phyloP scores from a whole-genome alignment of 768 basidiomycete genomes.

The Mycena galopus region DNA sequence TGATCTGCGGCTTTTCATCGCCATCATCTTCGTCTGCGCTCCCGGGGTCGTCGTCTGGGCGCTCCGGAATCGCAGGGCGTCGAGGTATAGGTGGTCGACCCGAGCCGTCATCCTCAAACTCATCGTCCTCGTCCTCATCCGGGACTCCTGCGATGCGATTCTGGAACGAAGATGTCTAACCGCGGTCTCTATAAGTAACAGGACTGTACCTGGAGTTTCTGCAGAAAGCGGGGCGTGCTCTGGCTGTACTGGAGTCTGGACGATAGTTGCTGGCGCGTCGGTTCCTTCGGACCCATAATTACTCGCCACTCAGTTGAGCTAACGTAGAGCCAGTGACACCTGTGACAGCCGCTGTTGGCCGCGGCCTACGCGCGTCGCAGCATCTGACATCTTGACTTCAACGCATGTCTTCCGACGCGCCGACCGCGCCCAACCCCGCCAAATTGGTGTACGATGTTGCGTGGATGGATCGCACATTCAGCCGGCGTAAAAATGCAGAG shows the following conservation, averaged over 20 bases:
- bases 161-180: too few relatives aligned
- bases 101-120: slow-evolving; percentile 75
- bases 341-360: neutral
- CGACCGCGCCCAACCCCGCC: neutral
- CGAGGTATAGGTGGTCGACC: slow-evolving; percentile 82
- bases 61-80: slow-evolving; percentile 78
- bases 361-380: neutral
- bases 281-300: slow-evolving; percentile 69
- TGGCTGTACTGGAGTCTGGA: slow-evolving; percentile 75
- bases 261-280: slow-evolving; percentile 78
- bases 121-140: slow-evolving; percentile 60
- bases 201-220: too few relatives aligned
- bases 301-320: neutral
- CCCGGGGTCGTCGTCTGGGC: slow-evolving; percentile 76
- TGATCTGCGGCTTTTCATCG: slow-evolving; percentile 90
- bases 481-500: neutral
- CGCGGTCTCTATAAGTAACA: too few relatives aligned
- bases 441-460: slow-evolving; percentile 15
- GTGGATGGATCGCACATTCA: slow-evolving; percentile 31
- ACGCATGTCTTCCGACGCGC: neutral
- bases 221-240: slow-evolving; percentile 57
- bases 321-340: neutral
- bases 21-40: slow-evolving; percentile 78
- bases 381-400: too few relatives aligned
- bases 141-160: slow-evolving; percentile 68